phyloP scores from a whole-genome alignment of 2,329 filamentous ascomycete genomes.

The Coniochaeta ligniaria region DNA sequence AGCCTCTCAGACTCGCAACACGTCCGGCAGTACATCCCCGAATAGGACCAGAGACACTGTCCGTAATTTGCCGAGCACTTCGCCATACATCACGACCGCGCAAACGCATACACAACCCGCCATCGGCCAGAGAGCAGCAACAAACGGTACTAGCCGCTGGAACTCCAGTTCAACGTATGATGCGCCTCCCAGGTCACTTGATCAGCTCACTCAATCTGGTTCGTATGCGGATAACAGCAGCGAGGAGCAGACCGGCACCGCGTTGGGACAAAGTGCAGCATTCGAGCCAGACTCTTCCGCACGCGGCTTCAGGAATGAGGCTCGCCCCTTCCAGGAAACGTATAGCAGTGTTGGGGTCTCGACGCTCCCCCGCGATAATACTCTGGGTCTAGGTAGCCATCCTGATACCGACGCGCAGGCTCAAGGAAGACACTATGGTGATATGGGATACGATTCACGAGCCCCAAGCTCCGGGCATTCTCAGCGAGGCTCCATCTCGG shows the following conservation, averaged over 20 bases:
- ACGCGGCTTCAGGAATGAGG: conserved; percentile 17
- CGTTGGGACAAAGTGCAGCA: neutral
- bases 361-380: conserved; percentile 48
- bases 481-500: conserved; percentile 31
- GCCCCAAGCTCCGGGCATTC: conserved; percentile 38
- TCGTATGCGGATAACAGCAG: conserved; percentile 28
- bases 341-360: conserved; percentile 31
- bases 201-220: neutral
- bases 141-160: neutral
- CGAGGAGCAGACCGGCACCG: conserved; percentile 20
- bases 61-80: conserved; percentile 34
- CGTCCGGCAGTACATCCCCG: conserved; percentile 51
- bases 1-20: conserved; percentile 36
- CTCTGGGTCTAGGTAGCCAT: conserved; percentile 42
- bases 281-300: conserved; percentile 5
- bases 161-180: neutral
- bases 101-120: conserved; percentile 24
- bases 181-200: neutral
- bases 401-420: conserved; percentile 31
- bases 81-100: conserved; percentile 36
- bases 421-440: conserved; percentile 20
- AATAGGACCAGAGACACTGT: conserved; percentile 38
- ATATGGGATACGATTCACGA: conserved; percentile 21
- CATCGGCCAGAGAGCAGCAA: conserved; percentile 28
- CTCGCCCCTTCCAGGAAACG: conserved; percentile 26